phyloP scores from a whole-genome alignment of 2,329 filamentous ascomycete species.

The Fusarium illudens region DNA sequence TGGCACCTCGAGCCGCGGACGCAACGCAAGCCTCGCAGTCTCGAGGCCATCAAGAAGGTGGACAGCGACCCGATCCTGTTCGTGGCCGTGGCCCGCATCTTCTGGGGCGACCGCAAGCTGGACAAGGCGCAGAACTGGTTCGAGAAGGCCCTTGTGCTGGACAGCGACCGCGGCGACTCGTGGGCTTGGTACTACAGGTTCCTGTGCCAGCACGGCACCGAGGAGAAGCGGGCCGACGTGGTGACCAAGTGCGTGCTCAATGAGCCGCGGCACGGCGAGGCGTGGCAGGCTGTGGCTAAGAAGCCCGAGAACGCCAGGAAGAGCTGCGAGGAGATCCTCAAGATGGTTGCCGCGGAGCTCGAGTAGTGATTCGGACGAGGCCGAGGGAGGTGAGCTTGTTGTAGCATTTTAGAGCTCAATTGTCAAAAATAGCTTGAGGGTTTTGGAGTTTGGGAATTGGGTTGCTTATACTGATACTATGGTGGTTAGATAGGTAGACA shows the following conservation, averaged over 20 bases:
- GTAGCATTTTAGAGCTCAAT: neutral
- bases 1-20: conserved; percentile 93
- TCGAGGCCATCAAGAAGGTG: conserved; percentile 97
- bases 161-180: conserved; percentile 87
- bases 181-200: conserved; percentile 99
- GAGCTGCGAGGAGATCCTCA: conserved; percentile 81
- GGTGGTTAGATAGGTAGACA: conserved; percentile 23
- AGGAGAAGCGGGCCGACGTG: conserved; percentile 89
- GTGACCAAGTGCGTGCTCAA: conserved; percentile 80
- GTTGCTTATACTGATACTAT: conserved; percentile 16
- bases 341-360: conserved; percentile 70
- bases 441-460: conserved; percentile 23
- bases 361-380: conserved; percentile 37
- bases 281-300: conserved; percentile 89
- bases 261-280: conserved; percentile 91
- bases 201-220: conserved; percentile 87
- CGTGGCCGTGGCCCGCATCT: conserved; percentile 91
- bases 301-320: conserved; percentile 81
- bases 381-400: neutral
- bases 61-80: conserved; percentile 92
- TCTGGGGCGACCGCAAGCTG: conserved; percentile 91
- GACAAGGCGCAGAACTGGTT: conserved; percentile 98
- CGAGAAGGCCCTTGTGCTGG: conserved; percentile 89
- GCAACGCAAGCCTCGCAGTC: conserved; percentile 86
- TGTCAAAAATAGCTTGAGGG: neutral